Evolutionary conservation across 208 protist genomes (phyloP).

Genomic region (Leishmania tropica): DNA sequence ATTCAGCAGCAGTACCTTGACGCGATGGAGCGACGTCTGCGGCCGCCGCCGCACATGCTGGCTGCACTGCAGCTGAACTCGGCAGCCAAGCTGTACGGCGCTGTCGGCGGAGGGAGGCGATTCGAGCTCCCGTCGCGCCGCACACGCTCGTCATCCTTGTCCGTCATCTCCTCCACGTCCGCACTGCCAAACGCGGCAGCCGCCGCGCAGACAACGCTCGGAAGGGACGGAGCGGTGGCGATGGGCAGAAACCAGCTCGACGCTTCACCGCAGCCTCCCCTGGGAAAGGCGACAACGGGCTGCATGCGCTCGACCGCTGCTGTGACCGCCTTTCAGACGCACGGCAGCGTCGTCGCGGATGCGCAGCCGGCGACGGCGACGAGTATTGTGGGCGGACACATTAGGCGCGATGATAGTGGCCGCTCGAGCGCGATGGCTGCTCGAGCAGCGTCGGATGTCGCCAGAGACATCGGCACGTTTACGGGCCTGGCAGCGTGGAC

Average conservation of each 20-base stretch:
- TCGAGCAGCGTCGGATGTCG: neutral
- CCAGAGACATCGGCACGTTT: constrained; percentile 1
- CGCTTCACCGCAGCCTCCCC: neutral
- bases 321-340: constrained; percentile 17
- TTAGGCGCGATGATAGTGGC: neutral
- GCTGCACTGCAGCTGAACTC: constrained; percentile 22
- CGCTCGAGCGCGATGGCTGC: neutral
- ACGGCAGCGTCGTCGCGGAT: constrained; percentile 30
- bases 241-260: neutral
- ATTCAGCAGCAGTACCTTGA: constrained; percentile 96
- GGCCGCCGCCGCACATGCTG: constrained; percentile 31
- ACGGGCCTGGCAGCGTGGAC: neutral
- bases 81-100: neutral
- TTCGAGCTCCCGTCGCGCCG: neutral
- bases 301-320: neutral
- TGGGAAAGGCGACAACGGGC: neutral
- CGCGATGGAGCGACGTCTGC: constrained; percentile 70
- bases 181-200: neutral
- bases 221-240: neutral
- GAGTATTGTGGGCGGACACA: neutral
- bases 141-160: neutral
- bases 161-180: neutral
- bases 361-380: constrained; percentile 10
- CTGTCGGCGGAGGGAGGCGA: neutral
- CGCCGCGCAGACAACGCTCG: neutral